A percentile compares a stretch with the other conserved stretches of the same genome.
These are phyloP conservation scores for Mucor lusitanicus DNA, from an alignment of 371 early-diverging fungal genomes.

Conservation along the genomic window DNA sequence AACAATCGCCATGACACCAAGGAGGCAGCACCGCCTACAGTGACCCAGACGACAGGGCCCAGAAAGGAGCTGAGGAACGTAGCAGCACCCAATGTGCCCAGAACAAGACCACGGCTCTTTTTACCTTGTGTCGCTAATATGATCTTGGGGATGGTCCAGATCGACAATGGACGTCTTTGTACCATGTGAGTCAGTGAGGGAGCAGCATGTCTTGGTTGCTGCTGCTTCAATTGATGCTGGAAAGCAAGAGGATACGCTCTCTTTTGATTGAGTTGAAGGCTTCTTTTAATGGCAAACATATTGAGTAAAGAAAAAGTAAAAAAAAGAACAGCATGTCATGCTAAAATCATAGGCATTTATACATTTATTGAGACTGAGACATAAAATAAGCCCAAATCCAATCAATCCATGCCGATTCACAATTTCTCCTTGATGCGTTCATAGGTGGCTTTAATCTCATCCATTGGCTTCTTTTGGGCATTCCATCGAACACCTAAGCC, in stretches of 20 bases:
- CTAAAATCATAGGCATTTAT: not conserved
- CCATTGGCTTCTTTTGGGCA: slow-evolving; percentile 31
- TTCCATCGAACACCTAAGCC: slow-evolving; percentile 79
- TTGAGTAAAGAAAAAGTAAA: not conserved
- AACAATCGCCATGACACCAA: slow-evolving; percentile 37
- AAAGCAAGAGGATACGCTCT: not conserved
- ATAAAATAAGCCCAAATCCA: not conserved
- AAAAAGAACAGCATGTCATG: not conserved
- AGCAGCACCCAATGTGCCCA: slow-evolving; percentile 27
- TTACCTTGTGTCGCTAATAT: slow-evolving; percentile 27
- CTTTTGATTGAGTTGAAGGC: not conserved
- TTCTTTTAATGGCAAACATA: slow-evolving; percentile 8
- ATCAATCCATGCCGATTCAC: not conserved
- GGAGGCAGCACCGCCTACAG: slow-evolving; percentile 34
- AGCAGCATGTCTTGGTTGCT: not conserved
- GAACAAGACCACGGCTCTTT: slow-evolving; percentile 21
- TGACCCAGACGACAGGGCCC: slow-evolving; percentile 39
- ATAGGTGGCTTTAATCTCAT: slow-evolving; percentile 36
- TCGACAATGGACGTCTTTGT: slow-evolving; percentile 21
- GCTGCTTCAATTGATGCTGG: not conserved
- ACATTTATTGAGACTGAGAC: not conserved
- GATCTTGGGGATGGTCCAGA: slow-evolving; percentile 34
- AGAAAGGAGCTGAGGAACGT: slow-evolving; percentile 27
- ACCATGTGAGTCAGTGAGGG: not conserved
- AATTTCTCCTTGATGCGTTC: slow-evolving; percentile 21